A percentile compares a stretch with the other conserved stretches of the same genome.
Evolutionary conservation across 352 stramenopile species (phyloP).

Genomic region (Peronosclerospora sorghi): DNA sequence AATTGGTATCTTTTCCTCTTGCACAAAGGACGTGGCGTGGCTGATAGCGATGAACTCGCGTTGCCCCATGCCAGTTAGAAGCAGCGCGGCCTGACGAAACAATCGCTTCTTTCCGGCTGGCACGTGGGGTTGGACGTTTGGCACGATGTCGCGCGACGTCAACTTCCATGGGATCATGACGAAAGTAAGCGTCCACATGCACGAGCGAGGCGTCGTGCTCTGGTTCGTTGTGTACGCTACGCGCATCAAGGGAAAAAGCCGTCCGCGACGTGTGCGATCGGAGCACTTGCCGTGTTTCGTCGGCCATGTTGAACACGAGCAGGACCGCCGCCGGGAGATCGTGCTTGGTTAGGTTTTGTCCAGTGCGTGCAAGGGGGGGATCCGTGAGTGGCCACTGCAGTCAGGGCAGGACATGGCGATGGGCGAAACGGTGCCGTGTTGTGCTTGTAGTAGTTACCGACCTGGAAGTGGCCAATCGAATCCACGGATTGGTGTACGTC

Average conservation of each 20-base stretch:
- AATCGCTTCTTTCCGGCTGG: too few relatives aligned
- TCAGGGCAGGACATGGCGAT: constrained; percentile 4
- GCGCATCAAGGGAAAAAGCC: constrained; percentile 16
- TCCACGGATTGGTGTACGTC: too few relatives aligned
- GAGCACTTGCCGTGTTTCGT: neutral
- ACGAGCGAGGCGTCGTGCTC: constrained; percentile 33
- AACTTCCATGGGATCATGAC: constrained; percentile 17
- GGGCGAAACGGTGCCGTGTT: constrained; percentile 1
- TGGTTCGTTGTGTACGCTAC: constrained; percentile 12
- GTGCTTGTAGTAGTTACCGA: too few relatives aligned
- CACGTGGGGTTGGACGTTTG: too few relatives aligned
- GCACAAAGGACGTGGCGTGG: too few relatives aligned
- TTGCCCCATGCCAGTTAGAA: too few relatives aligned
- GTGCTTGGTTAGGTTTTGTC: neutral
- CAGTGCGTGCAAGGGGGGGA: neutral
- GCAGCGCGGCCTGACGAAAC: too few relatives aligned
- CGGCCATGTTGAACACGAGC: constrained; percentile 22
- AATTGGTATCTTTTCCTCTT: too few relatives aligned
- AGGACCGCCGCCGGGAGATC: neutral
- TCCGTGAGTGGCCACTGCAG: constrained; percentile 4
- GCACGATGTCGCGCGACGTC: too few relatives aligned
- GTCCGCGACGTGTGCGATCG: too few relatives aligned
- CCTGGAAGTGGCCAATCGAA: too few relatives aligned
- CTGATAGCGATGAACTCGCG: too few relatives aligned
- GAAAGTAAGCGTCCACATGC: constrained; percentile 21